Evolutionary conservation across 83 land plant genomes (phyloP), one percentile per base, ranked within the genome.

Genomic region (Thuja plicata): DNA sequence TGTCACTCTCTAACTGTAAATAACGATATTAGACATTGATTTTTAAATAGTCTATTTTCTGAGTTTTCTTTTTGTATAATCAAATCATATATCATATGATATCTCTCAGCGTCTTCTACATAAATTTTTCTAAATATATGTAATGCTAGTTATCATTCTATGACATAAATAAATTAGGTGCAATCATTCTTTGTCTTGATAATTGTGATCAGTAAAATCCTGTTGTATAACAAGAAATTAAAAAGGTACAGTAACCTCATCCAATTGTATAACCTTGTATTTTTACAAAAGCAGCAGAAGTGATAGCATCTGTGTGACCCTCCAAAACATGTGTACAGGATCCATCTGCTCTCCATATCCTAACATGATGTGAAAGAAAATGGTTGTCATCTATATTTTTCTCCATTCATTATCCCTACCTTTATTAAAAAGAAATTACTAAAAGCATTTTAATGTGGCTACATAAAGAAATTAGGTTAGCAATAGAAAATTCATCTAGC

Each of bases 291-390:
- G 91, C 62, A 87, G 94, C 93, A 71, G 96, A 95, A 87, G 96
- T 94, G 40, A 98, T 82, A 82, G 95, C 95, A 92, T 88, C 96
- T 46, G 35, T 77, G 82, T 98, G 99, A 54, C 98, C 99, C 92
- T 97, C 94, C 50, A 97, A 90, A 66, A 94, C 85, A 89, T 93
- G 93, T 11, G 94, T 91, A 85, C 97, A 94, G 37, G 84, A 24
- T 73, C 94, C 94, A 85, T 88, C 93, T 80, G 87, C 90, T 88
- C 90, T 94, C 99, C 99, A 97, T 34, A 95, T 73, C 93, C 99
- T 97, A 87, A 30, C 16, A 30, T 84, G 60, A 84, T 13, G 62
- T 46, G 62, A 34, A 2, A 84, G 12, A 84, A 84, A 84, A 84
- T 24, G 9, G 30, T 52, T 8, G 60, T 5, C 13, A 32, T 50